A percentile compares a stretch with the other conserved stretches of the same genome.
Evolutionary conservation across 1,139 yeast genomes (phyloP).

Genomic region (Pichia sp.): DNA sequence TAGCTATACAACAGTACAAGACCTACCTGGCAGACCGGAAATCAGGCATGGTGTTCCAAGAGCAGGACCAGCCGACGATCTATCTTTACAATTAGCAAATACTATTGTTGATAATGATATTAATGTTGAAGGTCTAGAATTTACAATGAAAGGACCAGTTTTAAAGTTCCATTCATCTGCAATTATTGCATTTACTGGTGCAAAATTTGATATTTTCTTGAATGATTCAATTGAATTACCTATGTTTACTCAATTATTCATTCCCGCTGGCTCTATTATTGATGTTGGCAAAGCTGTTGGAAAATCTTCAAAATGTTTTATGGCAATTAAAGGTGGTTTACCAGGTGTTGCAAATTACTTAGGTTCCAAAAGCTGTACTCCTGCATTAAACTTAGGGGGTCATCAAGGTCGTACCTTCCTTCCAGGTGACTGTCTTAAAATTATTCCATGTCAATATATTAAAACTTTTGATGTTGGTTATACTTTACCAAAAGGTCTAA

Average conservation of each 20-base stretch:
- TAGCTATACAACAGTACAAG: conserved; percentile 34
- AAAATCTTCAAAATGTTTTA: conserved; percentile 28
- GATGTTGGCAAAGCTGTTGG: conserved; percentile 30
- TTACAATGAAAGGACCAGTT: conserved; percentile 31
- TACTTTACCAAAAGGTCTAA: conserved; percentile 22
- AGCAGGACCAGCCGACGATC: conserved; percentile 33
- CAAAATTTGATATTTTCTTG: conserved; percentile 25
- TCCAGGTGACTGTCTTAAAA: conserved; percentile 32
- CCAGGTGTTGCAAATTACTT: conserved; percentile 33
- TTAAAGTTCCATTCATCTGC: conserved; percentile 31
- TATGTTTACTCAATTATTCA: conserved; percentile 28
- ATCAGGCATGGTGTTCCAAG: conserved; percentile 32
- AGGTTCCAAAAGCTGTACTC: conserved; percentile 34
- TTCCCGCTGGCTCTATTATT: conserved; percentile 29
- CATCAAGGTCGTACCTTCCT: conserved; percentile 34
- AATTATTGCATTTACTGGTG: conserved; percentile 29
- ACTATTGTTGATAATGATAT: conserved; percentile 31
- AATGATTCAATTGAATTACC: conserved; percentile 26
- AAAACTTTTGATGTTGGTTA: conserved; percentile 19
- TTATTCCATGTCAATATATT: conserved; percentile 12
- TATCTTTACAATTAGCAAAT: conserved; percentile 32
- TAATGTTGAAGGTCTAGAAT: conserved; percentile 29
- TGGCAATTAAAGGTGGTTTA: conserved; percentile 34
- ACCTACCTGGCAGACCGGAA: conserved; percentile 31
- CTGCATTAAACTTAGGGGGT: conserved; percentile 33